phyloP scores from a whole-genome alignment of 2,329 filamentous ascomycete genomes.

The Rugonectria rugulosa region DNA sequence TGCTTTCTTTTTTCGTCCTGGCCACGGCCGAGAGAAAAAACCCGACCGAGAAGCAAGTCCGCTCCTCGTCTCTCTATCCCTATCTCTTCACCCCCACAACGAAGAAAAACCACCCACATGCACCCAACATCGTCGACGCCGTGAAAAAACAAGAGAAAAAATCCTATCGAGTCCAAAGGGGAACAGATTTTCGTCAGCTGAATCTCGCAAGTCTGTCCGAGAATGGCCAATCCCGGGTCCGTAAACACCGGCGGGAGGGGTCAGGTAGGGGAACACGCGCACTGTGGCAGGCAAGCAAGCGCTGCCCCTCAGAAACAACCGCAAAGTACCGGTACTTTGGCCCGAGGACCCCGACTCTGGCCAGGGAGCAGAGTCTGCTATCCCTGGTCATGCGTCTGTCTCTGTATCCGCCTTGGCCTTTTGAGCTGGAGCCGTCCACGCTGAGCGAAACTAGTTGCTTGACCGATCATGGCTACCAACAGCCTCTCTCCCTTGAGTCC shows the following conservation, averaged over 20 bases:
- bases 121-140: conserved; percentile 3
- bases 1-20: too few relatives aligned
- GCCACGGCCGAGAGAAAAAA: too few relatives aligned
- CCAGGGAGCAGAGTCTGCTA: conserved; percentile 16
- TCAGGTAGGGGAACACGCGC: conserved; percentile 26
- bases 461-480: conserved; percentile 15
- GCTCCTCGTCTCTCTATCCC: neutral
- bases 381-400: conserved; percentile 8
- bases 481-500: conserved; percentile 12
- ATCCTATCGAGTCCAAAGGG: conserved; percentile 8
- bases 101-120: neutral
- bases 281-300: conserved; percentile 33
- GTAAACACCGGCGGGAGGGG: conserved; percentile 21
- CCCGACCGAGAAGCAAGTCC: too few relatives aligned
- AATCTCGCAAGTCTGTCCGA: conserved; percentile 33
- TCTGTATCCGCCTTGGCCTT: too few relatives aligned
- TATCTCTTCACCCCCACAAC: conserved; percentile 4
- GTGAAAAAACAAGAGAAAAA: too few relatives aligned
- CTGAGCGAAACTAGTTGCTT: conserved; percentile 1
- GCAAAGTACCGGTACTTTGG: conserved; percentile 34
- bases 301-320: neutral
- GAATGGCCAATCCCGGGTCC: conserved; percentile 24
- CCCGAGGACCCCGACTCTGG: conserved; percentile 28
- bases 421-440: neutral
- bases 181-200: conserved; percentile 20